Evolutionary conservation across 805 yeast genomes (phyloP).

Genomic region (Kodamaea fukazawae): DNA sequence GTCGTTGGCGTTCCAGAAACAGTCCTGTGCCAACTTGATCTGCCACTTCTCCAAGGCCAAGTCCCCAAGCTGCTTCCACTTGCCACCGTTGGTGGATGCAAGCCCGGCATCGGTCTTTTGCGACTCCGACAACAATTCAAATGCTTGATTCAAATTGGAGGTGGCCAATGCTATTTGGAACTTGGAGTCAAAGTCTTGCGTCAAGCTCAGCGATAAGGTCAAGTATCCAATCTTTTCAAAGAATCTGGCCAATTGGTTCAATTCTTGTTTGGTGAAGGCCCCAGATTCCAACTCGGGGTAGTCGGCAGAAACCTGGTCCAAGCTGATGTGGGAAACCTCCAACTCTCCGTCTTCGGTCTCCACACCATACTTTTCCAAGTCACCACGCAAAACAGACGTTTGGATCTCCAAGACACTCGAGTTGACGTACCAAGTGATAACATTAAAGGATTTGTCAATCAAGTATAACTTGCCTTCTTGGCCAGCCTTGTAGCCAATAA

Average conservation of each 20-base stretch:
- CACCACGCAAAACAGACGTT: conserved; percentile 93
- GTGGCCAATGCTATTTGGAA: conserved; percentile 85
- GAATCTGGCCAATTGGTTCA: conserved; percentile 82
- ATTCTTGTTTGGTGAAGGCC: conserved; percentile 57
- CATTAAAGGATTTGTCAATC: conserved; percentile 85
- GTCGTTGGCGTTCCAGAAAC: conserved; percentile 78
- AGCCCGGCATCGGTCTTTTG: conserved; percentile 34
- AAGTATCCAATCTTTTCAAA: conserved; percentile 88
- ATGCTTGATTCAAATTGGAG: conserved; percentile 69
- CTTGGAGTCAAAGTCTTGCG: conserved; percentile 86
- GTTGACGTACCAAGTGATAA: conserved; percentile 77
- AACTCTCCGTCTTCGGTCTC: conserved; percentile 43
- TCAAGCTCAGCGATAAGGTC: conserved; percentile 76
- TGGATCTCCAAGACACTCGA: conserved; percentile 90
- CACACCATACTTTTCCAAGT: conserved; percentile 61
- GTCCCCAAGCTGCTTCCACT: conserved; percentile 94
- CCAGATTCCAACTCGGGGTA: conserved; percentile 51
- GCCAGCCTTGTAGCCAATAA: conserved; percentile 80
- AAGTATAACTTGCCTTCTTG: conserved; percentile 87
- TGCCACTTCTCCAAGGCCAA: conserved; percentile 76
- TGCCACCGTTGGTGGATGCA: conserved; percentile 30
- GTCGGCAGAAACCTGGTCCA: conserved; percentile 57
- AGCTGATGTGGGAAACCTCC: conserved; percentile 38
- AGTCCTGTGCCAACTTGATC: conserved; percentile 72
- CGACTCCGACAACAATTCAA: conserved; percentile 39